Base-by-base conservation (phyloP, 1,139 yeast genomes). In the Suhomyces kunorum region DNA sequence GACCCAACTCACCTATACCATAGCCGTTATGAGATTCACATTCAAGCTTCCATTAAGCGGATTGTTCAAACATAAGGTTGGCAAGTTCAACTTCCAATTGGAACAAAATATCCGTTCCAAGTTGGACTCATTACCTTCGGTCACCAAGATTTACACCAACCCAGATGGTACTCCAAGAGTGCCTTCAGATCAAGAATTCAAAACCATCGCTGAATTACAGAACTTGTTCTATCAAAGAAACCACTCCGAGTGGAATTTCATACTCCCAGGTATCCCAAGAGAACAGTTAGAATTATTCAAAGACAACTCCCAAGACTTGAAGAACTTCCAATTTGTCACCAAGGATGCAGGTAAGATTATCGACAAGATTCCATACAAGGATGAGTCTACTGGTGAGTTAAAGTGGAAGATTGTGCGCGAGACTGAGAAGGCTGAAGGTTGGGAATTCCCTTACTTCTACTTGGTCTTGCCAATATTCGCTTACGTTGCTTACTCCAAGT, bases 291-390 rank as follows among this genome's bases (percentile, higher is more conserved):
- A 72, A 45, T 68, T 83, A 53, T 82, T 72, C 58, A 64, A 73
- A 50, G 83, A 78, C 58, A 86, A 86, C 67, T 74, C 83, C 32
- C 75, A 72, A 46, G 86, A 81, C 59, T 76, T 87, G 56, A 65
- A 68, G 47, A 76, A 76, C 56, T 78, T 81, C 51, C 80, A 74
- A 59, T 81, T 75, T 60, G 81, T 68, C 58, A 78, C 66, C 54
- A 82, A 76, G 64, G 87, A 81, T 36, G 73, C 83, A 1, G 78
- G 83, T 34, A 74, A 78, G 54, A 83, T 87, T 54, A 76, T 87
- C 50, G 96, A 87, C 63, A 87, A 87, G 66, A 80, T 87, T 47
- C 95, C 96, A 39, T 86, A 80, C 58, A 86, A 83, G 63, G 94
- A 85, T 61, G 81, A 83, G 35, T 68, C 78, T 29, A 82, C 88